Conservation (phyloP, 2,329 filamentous ascomycete species). For the Aspergillus melleus region DNA sequence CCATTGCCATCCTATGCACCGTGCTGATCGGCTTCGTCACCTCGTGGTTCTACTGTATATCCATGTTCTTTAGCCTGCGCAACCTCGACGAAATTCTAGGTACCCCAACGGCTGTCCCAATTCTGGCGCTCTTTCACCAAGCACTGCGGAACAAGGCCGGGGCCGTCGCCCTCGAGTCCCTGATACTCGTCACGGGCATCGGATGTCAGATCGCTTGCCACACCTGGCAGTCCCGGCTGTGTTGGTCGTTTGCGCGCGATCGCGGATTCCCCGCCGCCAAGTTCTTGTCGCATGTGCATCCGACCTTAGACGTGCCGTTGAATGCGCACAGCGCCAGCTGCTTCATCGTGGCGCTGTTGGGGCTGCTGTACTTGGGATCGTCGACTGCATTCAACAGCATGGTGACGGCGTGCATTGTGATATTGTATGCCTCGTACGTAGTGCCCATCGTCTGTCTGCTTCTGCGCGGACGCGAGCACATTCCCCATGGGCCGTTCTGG, state of each 20-base stretch:
- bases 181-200: conserved; percentile 49
- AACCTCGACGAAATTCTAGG: conserved; percentile 44
- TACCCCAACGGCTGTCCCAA: conserved; percentile 47
- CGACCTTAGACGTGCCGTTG: conserved; percentile 46
- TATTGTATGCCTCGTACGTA: conserved; percentile 51
- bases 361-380: conserved; percentile 49
- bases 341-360: conserved; percentile 47
- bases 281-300: conserved; percentile 43
- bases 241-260: conserved; percentile 56
- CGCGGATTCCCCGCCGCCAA: conserved; percentile 47
- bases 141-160: conserved; percentile 44
- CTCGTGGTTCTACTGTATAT: conserved; percentile 49
- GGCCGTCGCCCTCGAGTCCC: conserved; percentile 46
- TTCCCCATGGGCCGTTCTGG: conserved; percentile 48
- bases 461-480: conserved; percentile 43
- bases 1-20: conserved; percentile 52
- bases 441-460: conserved; percentile 50
- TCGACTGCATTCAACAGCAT: conserved; percentile 45
- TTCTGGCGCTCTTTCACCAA: conserved; percentile 49
- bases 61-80: conserved; percentile 53
- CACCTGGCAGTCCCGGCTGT: conserved; percentile 52
- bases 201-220: conserved; percentile 49
- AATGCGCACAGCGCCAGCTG: conserved; percentile 46
- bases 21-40: conserved; percentile 53
- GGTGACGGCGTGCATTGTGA: conserved; percentile 46